A percentile compares a stretch with the other conserved stretches of the same genome.
Conservation (phyloP, 73 alveolate species). For the Blepharisma japonicum region DNA sequence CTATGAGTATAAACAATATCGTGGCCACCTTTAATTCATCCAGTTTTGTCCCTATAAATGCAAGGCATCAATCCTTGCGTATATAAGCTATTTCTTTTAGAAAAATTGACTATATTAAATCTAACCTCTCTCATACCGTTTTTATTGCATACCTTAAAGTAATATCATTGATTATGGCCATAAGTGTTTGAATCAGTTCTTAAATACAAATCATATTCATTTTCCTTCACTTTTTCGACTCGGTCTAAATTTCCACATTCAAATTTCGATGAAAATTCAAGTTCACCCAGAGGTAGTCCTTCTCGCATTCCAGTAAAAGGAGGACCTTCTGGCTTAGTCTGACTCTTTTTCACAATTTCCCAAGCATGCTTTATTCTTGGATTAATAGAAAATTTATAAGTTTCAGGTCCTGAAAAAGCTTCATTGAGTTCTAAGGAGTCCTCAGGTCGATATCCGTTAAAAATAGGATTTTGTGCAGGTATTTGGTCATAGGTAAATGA, state of each 20-base stretch:
- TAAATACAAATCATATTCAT: constrained; percentile 87
- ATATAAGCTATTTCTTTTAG: constrained; percentile 72
- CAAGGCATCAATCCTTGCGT: constrained; percentile 67
- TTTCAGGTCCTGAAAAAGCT: too few relatives aligned
- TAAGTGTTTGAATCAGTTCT: constrained; percentile 93
- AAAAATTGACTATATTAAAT: constrained; percentile 90
- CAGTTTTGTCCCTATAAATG: constrained; percentile 33
- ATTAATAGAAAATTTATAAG: too few relatives aligned
- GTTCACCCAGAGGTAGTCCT: background rate
- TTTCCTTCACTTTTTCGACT: constrained; percentile 63
- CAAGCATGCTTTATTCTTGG: too few relatives aligned
- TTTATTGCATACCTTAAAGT: constrained; percentile 83
- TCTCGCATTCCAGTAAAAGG: too few relatives aligned
- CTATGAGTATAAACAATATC: constrained; percentile 78
- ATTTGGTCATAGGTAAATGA: too few relatives aligned
- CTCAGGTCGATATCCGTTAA: too few relatives aligned
- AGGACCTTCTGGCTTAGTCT: too few relatives aligned
- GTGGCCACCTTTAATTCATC: constrained; percentile 35
- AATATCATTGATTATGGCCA: constrained; percentile 95
- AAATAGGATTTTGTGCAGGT: too few relatives aligned
- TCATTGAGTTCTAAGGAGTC: too few relatives aligned
- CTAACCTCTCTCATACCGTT: constrained; percentile 81
- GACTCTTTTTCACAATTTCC: too few relatives aligned
- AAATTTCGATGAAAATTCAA: constrained; percentile 88
- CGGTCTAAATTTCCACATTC: constrained; percentile 92